Evolutionary conservation across 768 basidiomycete species (phyloP).

Genomic region (Boletus tomentosulus): DNA sequence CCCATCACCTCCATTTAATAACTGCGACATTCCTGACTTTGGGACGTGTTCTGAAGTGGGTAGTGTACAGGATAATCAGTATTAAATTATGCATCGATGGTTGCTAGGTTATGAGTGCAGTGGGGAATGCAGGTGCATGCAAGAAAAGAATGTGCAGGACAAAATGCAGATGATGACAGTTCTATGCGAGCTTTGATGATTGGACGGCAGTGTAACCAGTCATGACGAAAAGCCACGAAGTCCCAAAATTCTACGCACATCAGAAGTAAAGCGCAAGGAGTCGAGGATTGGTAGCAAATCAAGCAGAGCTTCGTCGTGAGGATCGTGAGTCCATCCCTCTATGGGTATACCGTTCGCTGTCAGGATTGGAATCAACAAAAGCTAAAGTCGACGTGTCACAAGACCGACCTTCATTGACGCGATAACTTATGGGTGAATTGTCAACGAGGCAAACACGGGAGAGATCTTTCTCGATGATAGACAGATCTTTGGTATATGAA

Average conservation of each 20-base stretch:
- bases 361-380: slow-evolving; percentile 1
- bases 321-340: slow-evolving; percentile 99
- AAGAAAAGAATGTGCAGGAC: slow-evolving; percentile 20
- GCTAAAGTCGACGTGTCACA: not conserved
- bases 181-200: slow-evolving; percentile 17
- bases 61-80: slow-evolving; percentile 36
- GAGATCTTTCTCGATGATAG: slow-evolving; percentile 84
- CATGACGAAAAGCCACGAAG: slow-evolving; percentile 50
- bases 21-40: slow-evolving; percentile 20
- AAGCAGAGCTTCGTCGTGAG: slow-evolving; percentile 91
- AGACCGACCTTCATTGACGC: slow-evolving; percentile 79
- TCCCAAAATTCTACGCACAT: slow-evolving; percentile 90
- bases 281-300: slow-evolving; percentile 95
- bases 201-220: slow-evolving; percentile 4
- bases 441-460: slow-evolving; percentile 93
- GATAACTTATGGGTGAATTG: slow-evolving; percentile 93
- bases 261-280: slow-evolving; percentile 91
- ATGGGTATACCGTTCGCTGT: slow-evolving; percentile 97
- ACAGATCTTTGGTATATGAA: slow-evolving; percentile 90
- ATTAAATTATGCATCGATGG: slow-evolving; percentile 35
- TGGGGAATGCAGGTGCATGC: slow-evolving; percentile 26
- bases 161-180: slow-evolving; percentile 23
- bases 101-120: slow-evolving; percentile 28
- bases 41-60: slow-evolving; percentile 20
- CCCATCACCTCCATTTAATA: slow-evolving; percentile 30